These are phyloP conservation scores for Ustilaginoidea virens DNA, from an alignment of 2,329 filamentous ascomycete genomes.

Conservation along the genomic window DNA sequence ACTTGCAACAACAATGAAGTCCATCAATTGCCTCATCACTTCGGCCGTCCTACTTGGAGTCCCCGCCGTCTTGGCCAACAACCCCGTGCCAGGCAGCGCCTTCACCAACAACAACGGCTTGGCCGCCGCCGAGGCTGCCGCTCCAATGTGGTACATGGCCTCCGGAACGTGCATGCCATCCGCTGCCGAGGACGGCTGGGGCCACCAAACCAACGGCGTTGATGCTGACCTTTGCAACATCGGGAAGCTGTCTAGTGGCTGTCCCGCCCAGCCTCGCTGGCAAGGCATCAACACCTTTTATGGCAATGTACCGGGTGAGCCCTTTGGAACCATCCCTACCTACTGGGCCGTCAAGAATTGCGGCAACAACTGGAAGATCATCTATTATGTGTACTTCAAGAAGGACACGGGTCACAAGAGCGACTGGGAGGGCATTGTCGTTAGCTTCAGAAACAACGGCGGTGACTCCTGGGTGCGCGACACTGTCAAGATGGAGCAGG, in stretches of 20 bases:
- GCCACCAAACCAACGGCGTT: slow-evolving; percentile 8
- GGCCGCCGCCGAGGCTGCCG: slow-evolving; percentile 6
- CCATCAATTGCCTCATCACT: not conserved
- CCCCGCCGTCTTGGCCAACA: slow-evolving; percentile 5
- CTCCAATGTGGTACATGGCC: slow-evolving; percentile 8
- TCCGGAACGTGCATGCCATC: slow-evolving; percentile 9
- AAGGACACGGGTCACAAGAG: slow-evolving; percentile 12
- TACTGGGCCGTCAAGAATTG: slow-evolving; percentile 8
- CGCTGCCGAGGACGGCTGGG: slow-evolving; percentile 7
- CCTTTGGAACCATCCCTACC: slow-evolving; percentile 7
- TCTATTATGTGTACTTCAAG: slow-evolving; percentile 12
- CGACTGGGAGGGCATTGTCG: slow-evolving; percentile 11
- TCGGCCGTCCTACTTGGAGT: slow-evolving; percentile 4
- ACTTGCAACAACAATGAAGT: slow-evolving; percentile 1
- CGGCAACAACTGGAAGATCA: slow-evolving; percentile 9
- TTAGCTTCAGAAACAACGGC: slow-evolving; percentile 8
- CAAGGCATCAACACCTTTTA: slow-evolving; percentile 8
- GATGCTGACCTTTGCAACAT: slow-evolving; percentile 8
- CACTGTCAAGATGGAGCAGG: slow-evolving; percentile 7
- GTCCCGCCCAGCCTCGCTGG: slow-evolving; percentile 6
- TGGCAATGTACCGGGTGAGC: slow-evolving; percentile 7
- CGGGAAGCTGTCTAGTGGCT: slow-evolving; percentile 4
- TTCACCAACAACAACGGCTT: slow-evolving; percentile 6
- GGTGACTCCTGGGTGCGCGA: slow-evolving; percentile 7
- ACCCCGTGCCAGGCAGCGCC: slow-evolving; percentile 3